Percentiles rank a stretch among this genome's conserved stretches.
phyloP scores from a whole-genome alignment of 352 stramenopile species.

The Salisapilia sapeloensis region DNA sequence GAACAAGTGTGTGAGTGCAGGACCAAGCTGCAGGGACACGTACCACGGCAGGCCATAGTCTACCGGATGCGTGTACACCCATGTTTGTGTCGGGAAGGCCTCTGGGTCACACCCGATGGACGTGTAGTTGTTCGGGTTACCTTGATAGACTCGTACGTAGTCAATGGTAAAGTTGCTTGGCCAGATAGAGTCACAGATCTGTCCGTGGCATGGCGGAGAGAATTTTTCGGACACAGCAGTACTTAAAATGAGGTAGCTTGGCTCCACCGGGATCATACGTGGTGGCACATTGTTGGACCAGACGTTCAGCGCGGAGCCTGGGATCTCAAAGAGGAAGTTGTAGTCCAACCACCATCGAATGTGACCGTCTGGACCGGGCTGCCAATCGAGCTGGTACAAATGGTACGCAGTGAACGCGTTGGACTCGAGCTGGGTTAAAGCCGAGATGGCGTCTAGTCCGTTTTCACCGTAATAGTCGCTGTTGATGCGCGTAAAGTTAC shows the following conservation, averaged over 20 bases:
- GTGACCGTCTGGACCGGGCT: slow-evolving; percentile 79
- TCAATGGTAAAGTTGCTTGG: slow-evolving; percentile 90
- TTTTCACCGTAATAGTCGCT: slow-evolving; percentile 90
- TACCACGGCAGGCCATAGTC: slow-evolving; percentile 77
- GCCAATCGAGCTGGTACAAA: slow-evolving; percentile 93
- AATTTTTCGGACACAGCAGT: slow-evolving; percentile 93
- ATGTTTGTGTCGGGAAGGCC: slow-evolving; percentile 80
- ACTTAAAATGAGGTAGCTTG: slow-evolving; percentile 96
- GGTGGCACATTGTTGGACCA: slow-evolving; percentile 51
- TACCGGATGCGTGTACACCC: slow-evolving; percentile 83
- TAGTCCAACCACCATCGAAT: slow-evolving; percentile 90
- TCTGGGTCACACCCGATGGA: slow-evolving; percentile 87
- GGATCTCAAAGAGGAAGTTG: slow-evolving; percentile 89
- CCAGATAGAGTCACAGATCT: slow-evolving; percentile 89
- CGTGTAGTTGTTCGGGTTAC: slow-evolving; percentile 78
- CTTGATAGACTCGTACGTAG: slow-evolving; percentile 91
- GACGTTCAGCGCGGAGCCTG: slow-evolving; percentile 66
- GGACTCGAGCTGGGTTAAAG: slow-evolving; percentile 81
- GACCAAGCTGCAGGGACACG: slow-evolving; percentile 33
- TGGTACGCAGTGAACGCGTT: slow-evolving; percentile 88
- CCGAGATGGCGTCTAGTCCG: slow-evolving; percentile 90
- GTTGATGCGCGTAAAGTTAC: slow-evolving; percentile 83
- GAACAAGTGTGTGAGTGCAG: slow-evolving; percentile 22
- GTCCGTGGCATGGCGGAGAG: slow-evolving; percentile 76
- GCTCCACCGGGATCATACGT: slow-evolving; percentile 87